These are phyloP conservation scores for Wickerhamiella nectarea DNA, from an alignment of 805 yeast genomes.

Conservation along the genomic window DNA sequence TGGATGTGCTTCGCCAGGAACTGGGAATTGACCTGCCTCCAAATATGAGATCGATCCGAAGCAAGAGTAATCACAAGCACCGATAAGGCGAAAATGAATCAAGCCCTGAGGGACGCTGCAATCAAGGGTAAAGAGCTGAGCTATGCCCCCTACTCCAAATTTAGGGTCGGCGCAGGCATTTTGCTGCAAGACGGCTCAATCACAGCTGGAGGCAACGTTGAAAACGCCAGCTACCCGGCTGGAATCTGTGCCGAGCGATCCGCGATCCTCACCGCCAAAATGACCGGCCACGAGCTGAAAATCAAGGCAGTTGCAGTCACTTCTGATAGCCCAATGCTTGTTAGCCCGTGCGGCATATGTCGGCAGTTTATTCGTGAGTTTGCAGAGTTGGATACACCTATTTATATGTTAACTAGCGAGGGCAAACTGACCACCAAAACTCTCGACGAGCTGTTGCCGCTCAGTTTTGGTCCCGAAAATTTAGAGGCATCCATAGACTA, in stretches of 20 bases:
- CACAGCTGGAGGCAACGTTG: conserved; percentile 74
- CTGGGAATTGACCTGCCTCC: conserved; percentile 68
- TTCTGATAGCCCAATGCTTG: conserved; percentile 42
- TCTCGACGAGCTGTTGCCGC: conserved; percentile 57
- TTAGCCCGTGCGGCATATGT: conserved; percentile 90
- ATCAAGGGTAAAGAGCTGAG: conserved; percentile 27
- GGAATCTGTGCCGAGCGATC: conserved; percentile 67
- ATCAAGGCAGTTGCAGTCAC: conserved; percentile 56
- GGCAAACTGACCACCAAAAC: conserved; percentile 33
- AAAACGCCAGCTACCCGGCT: conserved; percentile 82
- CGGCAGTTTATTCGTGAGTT: conserved; percentile 84
- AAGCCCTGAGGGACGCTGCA: conserved; percentile 16
- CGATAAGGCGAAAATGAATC: conserved; percentile 2
- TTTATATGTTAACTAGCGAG: conserved; percentile 52
- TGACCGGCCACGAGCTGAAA: conserved; percentile 23
- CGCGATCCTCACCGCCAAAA: conserved; percentile 45
- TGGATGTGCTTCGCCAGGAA: conserved; percentile 54
- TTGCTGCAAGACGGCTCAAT: conserved; percentile 37
- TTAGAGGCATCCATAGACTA: conserved; percentile 17
- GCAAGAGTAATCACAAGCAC: not conserved
- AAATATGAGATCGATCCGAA: conserved; percentile 40
- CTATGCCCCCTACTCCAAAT: conserved; percentile 62
- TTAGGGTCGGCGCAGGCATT: conserved; percentile 73
- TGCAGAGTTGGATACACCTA: conserved; percentile 36
- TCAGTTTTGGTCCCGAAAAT: conserved; percentile 76